Conservation (phyloP, 192 early-diverging fungal genomes). For the Backusella tarrabulga region DNA sequence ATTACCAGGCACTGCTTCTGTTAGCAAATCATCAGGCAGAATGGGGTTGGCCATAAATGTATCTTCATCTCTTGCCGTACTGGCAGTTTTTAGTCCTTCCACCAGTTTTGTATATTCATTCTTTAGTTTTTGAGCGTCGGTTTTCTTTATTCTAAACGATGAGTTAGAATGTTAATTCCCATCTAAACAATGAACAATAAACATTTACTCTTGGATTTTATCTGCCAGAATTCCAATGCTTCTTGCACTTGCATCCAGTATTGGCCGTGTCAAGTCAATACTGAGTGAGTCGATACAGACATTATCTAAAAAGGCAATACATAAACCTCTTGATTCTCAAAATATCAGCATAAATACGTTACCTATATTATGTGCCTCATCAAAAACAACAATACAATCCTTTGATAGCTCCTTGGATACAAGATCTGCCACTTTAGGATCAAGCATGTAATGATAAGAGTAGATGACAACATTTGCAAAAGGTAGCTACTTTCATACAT, state of each 20-base stretch:
- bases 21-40: slow-evolving; percentile 88
- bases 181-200: neutral
- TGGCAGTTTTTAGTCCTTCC: slow-evolving; percentile 78
- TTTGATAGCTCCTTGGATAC: slow-evolving; percentile 94
- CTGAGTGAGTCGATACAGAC: slow-evolving; percentile 98
- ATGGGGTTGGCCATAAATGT: slow-evolving; percentile 92
- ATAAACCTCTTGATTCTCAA: neutral
- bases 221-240: slow-evolving; percentile 70
- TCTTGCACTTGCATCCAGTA: slow-evolving; percentile 85
- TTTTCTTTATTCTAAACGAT: slow-evolving; percentile 68
- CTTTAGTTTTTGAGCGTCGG: slow-evolving; percentile 85
- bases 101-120: slow-evolving; percentile 91
- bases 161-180: neutral
- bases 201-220: slow-evolving; percentile 65
- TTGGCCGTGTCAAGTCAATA: slow-evolving; percentile 89
- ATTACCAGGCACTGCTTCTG: slow-evolving; percentile 95
- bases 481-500: slow-evolving; percentile 52
- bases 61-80: slow-evolving; percentile 77
- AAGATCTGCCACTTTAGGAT: slow-evolving; percentile 98
- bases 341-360: neutral
- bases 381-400: slow-evolving; percentile 98
- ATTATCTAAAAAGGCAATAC: slow-evolving; percentile 67
- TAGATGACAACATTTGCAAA: slow-evolving; percentile 97
- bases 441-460: slow-evolving; percentile 98
- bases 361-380: slow-evolving; percentile 99